Evolutionary conservation across 2,329 filamentous ascomycete species (phyloP).

Genomic region (Sporothrix globosa): DNA sequence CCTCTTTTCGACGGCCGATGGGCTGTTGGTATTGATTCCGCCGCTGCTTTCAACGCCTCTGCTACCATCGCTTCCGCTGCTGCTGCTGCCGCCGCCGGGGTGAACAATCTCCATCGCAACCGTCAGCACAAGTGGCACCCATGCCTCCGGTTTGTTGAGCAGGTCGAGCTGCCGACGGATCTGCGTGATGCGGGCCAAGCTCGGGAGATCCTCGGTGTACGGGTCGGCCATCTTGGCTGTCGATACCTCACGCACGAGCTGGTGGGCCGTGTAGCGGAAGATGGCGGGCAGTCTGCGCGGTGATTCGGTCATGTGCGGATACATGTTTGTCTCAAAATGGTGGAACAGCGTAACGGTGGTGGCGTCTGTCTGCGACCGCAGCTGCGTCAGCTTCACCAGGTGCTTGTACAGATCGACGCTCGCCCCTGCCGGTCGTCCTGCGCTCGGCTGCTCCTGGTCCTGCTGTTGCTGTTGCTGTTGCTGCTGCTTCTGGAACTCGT

Average conservation of each 20-base stretch:
- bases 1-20: not conserved
- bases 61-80: too few relatives aligned
- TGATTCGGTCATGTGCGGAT: constrained; percentile 40
- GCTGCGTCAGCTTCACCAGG: constrained; percentile 40
- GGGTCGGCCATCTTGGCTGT: constrained; percentile 43
- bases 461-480: not conserved
- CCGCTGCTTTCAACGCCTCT: too few relatives aligned
- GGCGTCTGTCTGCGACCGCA: constrained; percentile 38
- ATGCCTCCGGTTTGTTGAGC: constrained; percentile 42
- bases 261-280: constrained; percentile 41
- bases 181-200: constrained; percentile 47
- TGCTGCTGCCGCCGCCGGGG: not conserved
- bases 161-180: constrained; percentile 44
- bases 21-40: too few relatives aligned
- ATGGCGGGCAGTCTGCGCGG: constrained; percentile 40
- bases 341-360: constrained; percentile 38
- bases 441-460: constrained; percentile 6
- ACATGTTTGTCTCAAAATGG: constrained; percentile 43
- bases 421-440: constrained; percentile 14
- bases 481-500: not conserved
- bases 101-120: constrained; percentile 42
- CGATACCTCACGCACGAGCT: constrained; percentile 43
- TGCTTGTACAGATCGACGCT: constrained; percentile 40
- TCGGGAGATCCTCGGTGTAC: constrained; percentile 42
- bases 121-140: constrained; percentile 44